Evolutionary conservation across 495 filamentous ascomycete species (phyloP), one percentile per base, ranked within the genome.

Genomic region (Cercophora sp.): DNA sequence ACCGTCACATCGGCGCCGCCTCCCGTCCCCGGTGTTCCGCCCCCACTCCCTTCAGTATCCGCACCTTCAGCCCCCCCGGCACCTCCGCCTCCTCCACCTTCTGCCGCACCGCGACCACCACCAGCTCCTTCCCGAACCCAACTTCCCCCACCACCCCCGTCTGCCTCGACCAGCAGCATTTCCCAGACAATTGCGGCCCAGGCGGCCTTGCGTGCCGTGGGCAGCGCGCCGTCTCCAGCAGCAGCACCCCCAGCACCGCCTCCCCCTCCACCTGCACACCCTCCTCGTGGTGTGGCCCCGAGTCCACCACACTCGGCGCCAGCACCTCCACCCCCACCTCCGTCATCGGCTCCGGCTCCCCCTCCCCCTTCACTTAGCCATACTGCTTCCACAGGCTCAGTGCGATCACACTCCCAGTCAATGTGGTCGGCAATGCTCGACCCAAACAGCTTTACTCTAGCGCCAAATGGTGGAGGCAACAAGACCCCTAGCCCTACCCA

Each of bases 391-490:
- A 52, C 59, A n/a, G 57, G 55, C 39, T 56, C 71, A 23, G 65
- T 53, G 11, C 66, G 56, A 35, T 54, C 62, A 56, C 70, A 32
- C 56, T 51, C 57, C 35, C 63, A 50, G 52, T 58, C 58, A 47
- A 70, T 74, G 29, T 72, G 71, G 48, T 80, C 82, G 3, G 20
- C 47, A 5, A 79, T 83, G 67, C 69, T 91, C 16, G 85, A 93
- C 65, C 78, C 89, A 10, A 89, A 84, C 63, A 75, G 81, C 22
- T 93, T 89, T 68, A 92, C 88, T 4, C 75, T 95, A 23, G 78
- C 78, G 0, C 71, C 73, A 8, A 79, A 79, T 56, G 70, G 75
- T 18, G 58, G 56, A 40, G 66, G 69, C 19, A 61, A 56, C 16
- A 76, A 74, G 52, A 70, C 67, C 23, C 64, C 73, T 4, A 76